Percentiles rank a stretch among this genome's conserved stretches.
These are phyloP conservation scores for Dendrobium nobile DNA, from an alignment of 106 monocot species.

Conservation along the genomic window DNA sequence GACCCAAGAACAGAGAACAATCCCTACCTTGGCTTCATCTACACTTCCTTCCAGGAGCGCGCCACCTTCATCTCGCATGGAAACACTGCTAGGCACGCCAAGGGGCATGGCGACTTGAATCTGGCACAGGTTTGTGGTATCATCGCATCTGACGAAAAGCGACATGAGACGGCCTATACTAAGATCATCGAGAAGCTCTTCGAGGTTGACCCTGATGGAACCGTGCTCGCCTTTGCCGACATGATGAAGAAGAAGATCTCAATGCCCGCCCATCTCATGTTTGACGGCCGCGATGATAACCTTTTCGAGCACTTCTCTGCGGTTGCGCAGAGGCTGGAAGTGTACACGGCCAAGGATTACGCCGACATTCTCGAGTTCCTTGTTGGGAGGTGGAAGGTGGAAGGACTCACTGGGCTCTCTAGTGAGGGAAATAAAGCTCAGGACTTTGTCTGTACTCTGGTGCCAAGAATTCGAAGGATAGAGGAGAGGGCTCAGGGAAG, in stretches of 20 bases:
- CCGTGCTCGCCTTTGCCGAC: conserved; percentile 44
- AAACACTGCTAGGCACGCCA: conserved; percentile 55
- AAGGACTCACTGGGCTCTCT: conserved; percentile 21
- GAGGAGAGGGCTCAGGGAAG: conserved; percentile 29
- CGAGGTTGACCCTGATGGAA: conserved; percentile 51
- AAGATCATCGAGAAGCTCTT: conserved; percentile 65
- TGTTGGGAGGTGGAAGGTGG: conserved; percentile 46
- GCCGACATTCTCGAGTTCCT: conserved; percentile 62
- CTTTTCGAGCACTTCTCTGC: conserved; percentile 55
- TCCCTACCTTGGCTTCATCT: conserved; percentile 61
- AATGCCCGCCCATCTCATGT: conserved; percentile 63
- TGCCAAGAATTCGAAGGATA: conserved; percentile 16
- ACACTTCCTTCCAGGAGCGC: conserved; percentile 61
- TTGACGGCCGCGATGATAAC: conserved; percentile 42
- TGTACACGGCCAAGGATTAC: conserved; percentile 55
- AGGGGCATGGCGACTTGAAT: conserved; percentile 50
- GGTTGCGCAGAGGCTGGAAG: conserved; percentile 40
- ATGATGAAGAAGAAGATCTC: conserved; percentile 71
- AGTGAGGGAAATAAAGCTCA: conserved; percentile 27
- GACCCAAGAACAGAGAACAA: conserved; percentile 65
- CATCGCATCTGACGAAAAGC: conserved; percentile 57
- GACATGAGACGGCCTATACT: conserved; percentile 59
- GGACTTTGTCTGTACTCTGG: conserved; percentile 30
- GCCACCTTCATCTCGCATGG: conserved; percentile 69
- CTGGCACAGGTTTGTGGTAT: conserved; percentile 55